Percentiles rank a stretch among this genome's conserved stretches.
These are phyloP conservation scores for Suhomyces kunorum DNA, from an alignment of 1,139 yeast genomes.

Conservation along the genomic window DNA sequence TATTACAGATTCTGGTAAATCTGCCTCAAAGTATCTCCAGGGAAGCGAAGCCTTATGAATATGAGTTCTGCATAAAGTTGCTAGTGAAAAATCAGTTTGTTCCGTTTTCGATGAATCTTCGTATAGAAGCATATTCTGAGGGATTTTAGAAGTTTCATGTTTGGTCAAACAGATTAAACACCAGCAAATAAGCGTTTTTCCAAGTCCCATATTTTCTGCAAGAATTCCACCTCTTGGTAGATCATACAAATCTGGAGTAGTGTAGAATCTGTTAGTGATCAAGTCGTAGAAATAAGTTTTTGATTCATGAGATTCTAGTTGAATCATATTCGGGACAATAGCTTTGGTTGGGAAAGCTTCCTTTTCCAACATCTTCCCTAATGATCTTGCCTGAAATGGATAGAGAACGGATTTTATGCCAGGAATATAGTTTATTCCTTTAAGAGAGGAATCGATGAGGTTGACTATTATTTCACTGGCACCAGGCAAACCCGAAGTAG, in stretches of 20 bases:
- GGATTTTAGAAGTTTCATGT: conserved; percentile 50
- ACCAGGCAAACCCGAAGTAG: conserved; percentile 1
- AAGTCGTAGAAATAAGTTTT: conserved; percentile 37
- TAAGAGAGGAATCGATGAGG: not conserved
- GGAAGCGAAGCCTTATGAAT: conserved; percentile 53
- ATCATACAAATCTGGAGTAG: conserved; percentile 40
- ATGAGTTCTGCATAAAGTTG: conserved; percentile 43
- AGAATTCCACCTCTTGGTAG: conserved; percentile 67
- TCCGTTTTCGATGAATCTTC: conserved; percentile 5
- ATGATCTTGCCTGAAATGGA: conserved; percentile 58
- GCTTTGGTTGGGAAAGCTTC: conserved; percentile 41
- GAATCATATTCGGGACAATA: conserved; percentile 47
- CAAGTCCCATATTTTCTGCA: conserved; percentile 79
- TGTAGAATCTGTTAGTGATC: conserved; percentile 25
- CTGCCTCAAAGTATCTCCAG: conserved; percentile 51
- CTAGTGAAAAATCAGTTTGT: conserved; percentile 24
- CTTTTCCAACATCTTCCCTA: conserved; percentile 57
- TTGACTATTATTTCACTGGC: conserved; percentile 1
- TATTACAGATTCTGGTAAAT: conserved; percentile 47
- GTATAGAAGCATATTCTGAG: conserved; percentile 31
- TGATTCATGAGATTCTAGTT: conserved; percentile 26
- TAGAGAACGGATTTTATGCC: conserved; percentile 57
- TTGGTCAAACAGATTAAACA: conserved; percentile 60
- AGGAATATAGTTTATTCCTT: conserved; percentile 23
- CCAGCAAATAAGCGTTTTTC: conserved; percentile 67